Percentiles rank a stretch among this genome's conserved stretches.
Evolutionary conservation across 768 basidiomycete genomes (phyloP).

Genomic region (Xanthoconium stramineum): DNA sequence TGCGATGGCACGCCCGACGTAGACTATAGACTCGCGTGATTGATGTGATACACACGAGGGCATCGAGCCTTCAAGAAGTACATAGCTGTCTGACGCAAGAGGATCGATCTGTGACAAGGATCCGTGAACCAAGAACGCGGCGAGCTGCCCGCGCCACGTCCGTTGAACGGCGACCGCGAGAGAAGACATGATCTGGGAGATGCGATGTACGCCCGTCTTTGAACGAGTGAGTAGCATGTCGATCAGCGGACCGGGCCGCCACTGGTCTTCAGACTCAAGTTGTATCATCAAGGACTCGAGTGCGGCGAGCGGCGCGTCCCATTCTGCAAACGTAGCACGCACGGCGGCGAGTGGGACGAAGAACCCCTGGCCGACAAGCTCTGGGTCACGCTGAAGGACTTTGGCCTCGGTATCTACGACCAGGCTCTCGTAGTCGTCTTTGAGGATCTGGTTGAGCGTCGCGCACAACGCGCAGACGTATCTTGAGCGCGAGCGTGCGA

Average conservation of each 20-base stretch:
- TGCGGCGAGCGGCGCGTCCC: constrained; percentile 83
- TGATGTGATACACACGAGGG: constrained; percentile 73
- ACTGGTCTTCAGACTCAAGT: constrained; percentile 48
- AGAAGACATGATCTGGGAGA: constrained; percentile 65
- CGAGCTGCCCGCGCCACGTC: constrained; percentile 83
- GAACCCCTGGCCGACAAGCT: constrained; percentile 72
- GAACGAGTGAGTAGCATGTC: constrained; percentile 72
- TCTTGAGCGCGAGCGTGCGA: constrained; percentile 61
- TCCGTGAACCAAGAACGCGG: constrained; percentile 79
- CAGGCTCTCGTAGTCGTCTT: constrained; percentile 75
- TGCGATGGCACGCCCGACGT: constrained; percentile 83
- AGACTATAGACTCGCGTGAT: constrained; percentile 77
- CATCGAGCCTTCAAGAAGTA: constrained; percentile 60
- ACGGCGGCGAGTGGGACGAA: constrained; percentile 86
- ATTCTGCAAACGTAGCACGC: constrained; percentile 78
- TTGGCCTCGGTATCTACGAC: constrained; percentile 80
- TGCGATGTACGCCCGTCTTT: constrained; percentile 73
- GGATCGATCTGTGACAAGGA: constrained; percentile 60
- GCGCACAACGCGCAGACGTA: constrained; percentile 80
- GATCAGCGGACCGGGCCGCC: constrained; percentile 74
- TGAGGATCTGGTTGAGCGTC: constrained; percentile 68
- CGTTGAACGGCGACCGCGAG: constrained; percentile 75
- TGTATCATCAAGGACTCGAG: constrained; percentile 63
- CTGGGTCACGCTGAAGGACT: constrained; percentile 69
- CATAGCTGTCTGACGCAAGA: constrained; percentile 57